Percentiles rank a stretch among this genome's conserved stretches.
phyloP scores from a whole-genome alignment of 176 grass and related monocot species.

The Sorghum bicolor region DNA sequence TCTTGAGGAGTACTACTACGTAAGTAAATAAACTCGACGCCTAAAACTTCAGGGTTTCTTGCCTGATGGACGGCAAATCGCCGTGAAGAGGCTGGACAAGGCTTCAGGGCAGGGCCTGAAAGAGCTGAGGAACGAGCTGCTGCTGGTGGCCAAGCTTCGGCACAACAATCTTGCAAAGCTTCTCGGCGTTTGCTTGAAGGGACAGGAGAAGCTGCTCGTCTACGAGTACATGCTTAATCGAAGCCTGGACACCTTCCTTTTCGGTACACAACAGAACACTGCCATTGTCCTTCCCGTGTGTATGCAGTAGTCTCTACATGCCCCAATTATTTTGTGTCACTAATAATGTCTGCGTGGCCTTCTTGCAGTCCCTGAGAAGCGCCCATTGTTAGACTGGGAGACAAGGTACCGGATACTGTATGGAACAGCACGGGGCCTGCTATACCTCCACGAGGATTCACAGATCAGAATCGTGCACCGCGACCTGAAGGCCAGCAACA shows the following conservation, averaged over 20 bases:
- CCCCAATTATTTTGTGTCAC: neutral
- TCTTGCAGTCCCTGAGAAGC: slow-evolving; percentile 4
- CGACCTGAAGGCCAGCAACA: slow-evolving; percentile 45
- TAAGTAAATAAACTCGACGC: neutral
- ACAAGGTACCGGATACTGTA: slow-evolving; percentile 24
- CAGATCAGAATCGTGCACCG: slow-evolving; percentile 38
- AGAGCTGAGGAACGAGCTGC: slow-evolving; percentile 45
- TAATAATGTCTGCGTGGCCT: too few species aligned
- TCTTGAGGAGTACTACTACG: too few species aligned
- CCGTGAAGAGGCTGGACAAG: slow-evolving; percentile 32
- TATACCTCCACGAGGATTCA: slow-evolving; percentile 34
- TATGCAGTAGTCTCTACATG: too few species aligned
- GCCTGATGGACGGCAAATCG: slow-evolving; percentile 18
- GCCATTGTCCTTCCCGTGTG: neutral
- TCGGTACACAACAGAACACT: slow-evolving; percentile 10
- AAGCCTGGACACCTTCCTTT: slow-evolving; percentile 43
- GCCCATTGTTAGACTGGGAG: slow-evolving; percentile 13
- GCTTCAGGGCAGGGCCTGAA: slow-evolving; percentile 29
- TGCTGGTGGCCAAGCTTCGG: slow-evolving; percentile 50
- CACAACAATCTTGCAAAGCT: slow-evolving; percentile 48
- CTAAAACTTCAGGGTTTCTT: slow-evolving; percentile 24
- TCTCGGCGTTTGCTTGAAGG: slow-evolving; percentile 37
- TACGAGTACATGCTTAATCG: slow-evolving; percentile 51
- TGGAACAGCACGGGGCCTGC: slow-evolving; percentile 29
- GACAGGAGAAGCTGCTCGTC: slow-evolving; percentile 41